These are phyloP conservation scores for Citrus australasica DNA, from an alignment of 345 rosid genomes.

Conservation along the genomic window DNA sequence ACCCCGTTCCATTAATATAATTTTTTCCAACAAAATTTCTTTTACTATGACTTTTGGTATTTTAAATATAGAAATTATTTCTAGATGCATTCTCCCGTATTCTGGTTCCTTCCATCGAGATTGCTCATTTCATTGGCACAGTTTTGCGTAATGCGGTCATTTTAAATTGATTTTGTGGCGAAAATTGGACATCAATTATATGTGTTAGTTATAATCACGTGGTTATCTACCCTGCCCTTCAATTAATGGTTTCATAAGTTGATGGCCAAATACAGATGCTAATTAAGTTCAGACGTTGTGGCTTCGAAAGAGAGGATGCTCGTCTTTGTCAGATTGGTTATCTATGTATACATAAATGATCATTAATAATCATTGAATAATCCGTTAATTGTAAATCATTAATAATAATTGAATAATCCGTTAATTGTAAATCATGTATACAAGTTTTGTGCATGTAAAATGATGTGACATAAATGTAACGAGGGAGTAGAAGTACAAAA, in stretches of 20 bases:
- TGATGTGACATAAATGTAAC: background rate
- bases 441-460: background rate
- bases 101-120: no score
- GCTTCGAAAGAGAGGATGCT: background rate
- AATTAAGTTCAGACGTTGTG: background rate
- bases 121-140: background rate
- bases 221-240: no score
- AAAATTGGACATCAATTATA: background rate
- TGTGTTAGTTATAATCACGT: no score
- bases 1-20: no score
- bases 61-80: no score
- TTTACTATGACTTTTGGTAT: no score
- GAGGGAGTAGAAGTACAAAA: background rate
- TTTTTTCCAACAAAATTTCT: no score
- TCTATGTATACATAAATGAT: background rate
- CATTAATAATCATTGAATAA: background rate
- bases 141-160: background rate
- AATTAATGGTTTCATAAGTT: background rate
- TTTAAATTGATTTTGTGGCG: background rate
- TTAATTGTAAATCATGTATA: background rate
- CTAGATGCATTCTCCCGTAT: no score
- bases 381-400: background rate
- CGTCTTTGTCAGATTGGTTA: background rate
- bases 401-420: background rate
- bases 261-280: background rate